phyloP scores from a whole-genome alignment of 2,329 filamentous ascomycete genomes.

The Aspergillus persii region DNA sequence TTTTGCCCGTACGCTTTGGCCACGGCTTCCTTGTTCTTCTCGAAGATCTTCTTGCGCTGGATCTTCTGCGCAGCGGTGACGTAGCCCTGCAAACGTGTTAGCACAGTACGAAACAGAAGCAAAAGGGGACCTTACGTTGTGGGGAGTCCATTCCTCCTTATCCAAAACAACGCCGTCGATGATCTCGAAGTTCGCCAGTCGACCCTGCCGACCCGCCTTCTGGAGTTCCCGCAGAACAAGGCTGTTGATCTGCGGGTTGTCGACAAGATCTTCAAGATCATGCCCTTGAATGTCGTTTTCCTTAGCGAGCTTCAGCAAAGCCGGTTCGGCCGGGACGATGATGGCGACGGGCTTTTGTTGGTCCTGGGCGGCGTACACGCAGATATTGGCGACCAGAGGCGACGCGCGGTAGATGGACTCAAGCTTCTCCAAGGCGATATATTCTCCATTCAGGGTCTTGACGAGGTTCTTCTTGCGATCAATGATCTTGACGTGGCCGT shows the following conservation, averaged over 20 bases:
- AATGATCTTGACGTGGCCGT: conserved; percentile 81
- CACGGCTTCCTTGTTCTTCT: conserved; percentile 62
- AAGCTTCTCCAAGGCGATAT: conserved; percentile 94
- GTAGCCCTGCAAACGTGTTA: conserved; percentile 49
- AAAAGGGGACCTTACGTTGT: conserved; percentile 34
- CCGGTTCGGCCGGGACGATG: conserved; percentile 62
- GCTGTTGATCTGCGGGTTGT: conserved; percentile 42
- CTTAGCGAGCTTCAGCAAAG: conserved; percentile 55
- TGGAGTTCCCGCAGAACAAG: conserved; percentile 43
- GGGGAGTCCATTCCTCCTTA: conserved; percentile 47
- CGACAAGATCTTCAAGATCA: conserved; percentile 64
- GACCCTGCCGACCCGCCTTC: conserved; percentile 33
- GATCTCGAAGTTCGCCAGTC: conserved; percentile 41
- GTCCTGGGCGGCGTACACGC: conserved; percentile 75
- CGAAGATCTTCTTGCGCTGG: conserved; percentile 66
- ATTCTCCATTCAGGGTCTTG: conserved; percentile 93
- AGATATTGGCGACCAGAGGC: conserved; percentile 76
- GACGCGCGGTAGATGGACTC: conserved; percentile 85
- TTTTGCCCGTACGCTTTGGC: conserved; percentile 57
- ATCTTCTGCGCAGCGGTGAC: conserved; percentile 71
- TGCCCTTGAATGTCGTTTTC: conserved; percentile 63
- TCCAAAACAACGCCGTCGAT: conserved; percentile 45
- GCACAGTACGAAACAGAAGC: background rate
- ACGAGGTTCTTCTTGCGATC: conserved; percentile 98
- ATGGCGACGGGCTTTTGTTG: conserved; percentile 79